A percentile compares a stretch with the other conserved stretches of the same genome.
Conservation (phyloP, 1,284 basidiomycete species). For the Crepidotus sp. region DNA sequence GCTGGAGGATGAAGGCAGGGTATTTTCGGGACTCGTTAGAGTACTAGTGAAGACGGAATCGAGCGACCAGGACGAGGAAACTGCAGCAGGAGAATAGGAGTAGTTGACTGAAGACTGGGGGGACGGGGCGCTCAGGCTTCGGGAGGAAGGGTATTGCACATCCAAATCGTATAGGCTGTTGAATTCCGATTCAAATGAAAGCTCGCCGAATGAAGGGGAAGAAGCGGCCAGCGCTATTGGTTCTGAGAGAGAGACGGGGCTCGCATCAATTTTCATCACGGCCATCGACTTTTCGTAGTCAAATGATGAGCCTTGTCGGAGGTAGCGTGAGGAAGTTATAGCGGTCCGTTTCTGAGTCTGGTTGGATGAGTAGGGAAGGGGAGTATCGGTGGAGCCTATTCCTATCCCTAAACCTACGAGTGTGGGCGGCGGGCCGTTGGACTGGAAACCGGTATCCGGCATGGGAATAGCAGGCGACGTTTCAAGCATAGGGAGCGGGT, state of each 20-base stretch:
- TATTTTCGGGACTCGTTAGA: slow-evolving; percentile 3
- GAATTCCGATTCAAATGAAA: slow-evolving; percentile 1
- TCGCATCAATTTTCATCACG: slow-evolving; percentile 4
- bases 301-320: slow-evolving; percentile 1
- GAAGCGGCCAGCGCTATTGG: neutral
- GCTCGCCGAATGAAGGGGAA: slow-evolving; percentile 13
- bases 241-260: neutral
- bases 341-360: neutral
- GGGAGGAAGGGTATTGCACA: slow-evolving; percentile 9
- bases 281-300: slow-evolving; percentile 14
- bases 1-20: neutral
- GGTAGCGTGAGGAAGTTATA: neutral
- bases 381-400: neutral
- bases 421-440: neutral
- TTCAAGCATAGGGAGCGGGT: neutral
- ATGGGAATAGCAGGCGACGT: neutral
- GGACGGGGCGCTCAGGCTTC: slow-evolving; percentile 5
- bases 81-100: slow-evolving; percentile 6
- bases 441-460: slow-evolving; percentile 6
- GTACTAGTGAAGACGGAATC: slow-evolving; percentile 1
- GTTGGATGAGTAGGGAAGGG: neutral
- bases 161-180: slow-evolving; percentile 13
- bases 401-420: slow-evolving; percentile 9
- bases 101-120: slow-evolving; percentile 11
- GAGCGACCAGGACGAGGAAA: slow-evolving; percentile 12